Conservation (phyloP, 2,329 filamentous ascomycete species). For the Trichophyton mentagrophytes region DNA sequence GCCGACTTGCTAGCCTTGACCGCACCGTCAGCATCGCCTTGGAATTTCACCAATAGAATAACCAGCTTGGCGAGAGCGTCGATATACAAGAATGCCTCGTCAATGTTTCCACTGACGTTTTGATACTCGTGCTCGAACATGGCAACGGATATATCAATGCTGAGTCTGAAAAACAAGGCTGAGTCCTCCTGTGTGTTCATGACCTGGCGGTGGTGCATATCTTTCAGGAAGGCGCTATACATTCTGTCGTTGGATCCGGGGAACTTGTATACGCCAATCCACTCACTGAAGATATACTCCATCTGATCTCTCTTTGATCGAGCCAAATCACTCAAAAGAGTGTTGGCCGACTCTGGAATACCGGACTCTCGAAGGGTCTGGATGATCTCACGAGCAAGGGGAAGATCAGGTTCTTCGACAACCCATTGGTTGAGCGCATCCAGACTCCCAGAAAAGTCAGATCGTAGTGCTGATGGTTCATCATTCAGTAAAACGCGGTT, state of each 20-base stretch:
- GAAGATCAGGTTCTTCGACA: conserved; percentile 54
- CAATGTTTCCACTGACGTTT: conserved; percentile 46
- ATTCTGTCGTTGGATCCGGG: conserved; percentile 62
- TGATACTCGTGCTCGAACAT: conserved; percentile 62
- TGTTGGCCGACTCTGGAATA: conserved; percentile 43
- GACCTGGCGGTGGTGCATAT: conserved; percentile 62
- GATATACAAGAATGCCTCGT: conserved; percentile 50
- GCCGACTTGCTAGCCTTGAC: conserved; percentile 51
- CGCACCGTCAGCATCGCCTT: conserved; percentile 47
- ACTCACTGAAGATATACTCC: conserved; percentile 93
- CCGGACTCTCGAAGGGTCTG: conserved; percentile 46
- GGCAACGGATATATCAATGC: conserved; percentile 65
- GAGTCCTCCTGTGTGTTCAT: conserved; percentile 65
- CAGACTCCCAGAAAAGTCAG: conserved; percentile 74
- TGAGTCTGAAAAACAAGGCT: conserved; percentile 63
- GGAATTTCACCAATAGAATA: conserved; percentile 59
- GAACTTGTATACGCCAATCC: conserved; percentile 71
- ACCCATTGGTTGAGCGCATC: conserved; percentile 75
- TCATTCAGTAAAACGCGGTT: conserved; percentile 68
- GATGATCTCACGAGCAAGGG: conserved; percentile 58
- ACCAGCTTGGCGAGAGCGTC: conserved; percentile 78
- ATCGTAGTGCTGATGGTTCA: conserved; percentile 62
- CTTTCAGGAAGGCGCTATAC: conserved; percentile 63
- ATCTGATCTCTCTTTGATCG: conserved; percentile 63
- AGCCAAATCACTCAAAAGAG: conserved; percentile 44